A percentile compares a stretch with the other conserved stretches of the same genome.
Evolutionary conservation across 139 green algal species (phyloP).

Genomic region (Spirogloea muscicola): DNA sequence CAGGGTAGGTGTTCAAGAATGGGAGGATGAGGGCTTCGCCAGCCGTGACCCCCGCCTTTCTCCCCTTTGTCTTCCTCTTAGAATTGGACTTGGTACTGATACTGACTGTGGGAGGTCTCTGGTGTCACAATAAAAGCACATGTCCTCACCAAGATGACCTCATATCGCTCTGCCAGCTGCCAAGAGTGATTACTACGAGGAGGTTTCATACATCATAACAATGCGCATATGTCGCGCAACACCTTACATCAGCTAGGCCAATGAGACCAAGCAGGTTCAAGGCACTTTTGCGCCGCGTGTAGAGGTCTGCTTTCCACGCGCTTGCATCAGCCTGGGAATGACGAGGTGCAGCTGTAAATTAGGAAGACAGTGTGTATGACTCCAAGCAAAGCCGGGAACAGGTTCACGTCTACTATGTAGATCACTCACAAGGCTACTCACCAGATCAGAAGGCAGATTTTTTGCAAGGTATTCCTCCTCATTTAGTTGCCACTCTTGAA

Average conservation of each 20-base stretch:
- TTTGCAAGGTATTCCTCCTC: not conserved
- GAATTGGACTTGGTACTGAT: not conserved
- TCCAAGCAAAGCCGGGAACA: not conserved
- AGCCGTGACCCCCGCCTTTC: not conserved
- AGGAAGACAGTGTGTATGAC: not conserved
- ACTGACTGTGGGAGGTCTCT: not conserved
- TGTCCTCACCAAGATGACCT: too few relatives aligned
- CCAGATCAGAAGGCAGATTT: conserved; percentile 9
- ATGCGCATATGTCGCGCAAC: not conserved
- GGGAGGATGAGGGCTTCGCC: not conserved
- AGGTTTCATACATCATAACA: not conserved
- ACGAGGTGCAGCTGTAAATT: not conserved
- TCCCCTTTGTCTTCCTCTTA: not conserved
- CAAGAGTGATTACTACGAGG: too few relatives aligned
- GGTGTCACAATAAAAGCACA: too few relatives aligned
- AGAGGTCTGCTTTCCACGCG: conserved; percentile 1
- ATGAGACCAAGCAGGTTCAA: conserved; percentile 19
- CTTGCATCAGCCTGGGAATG: conserved; percentile 1
- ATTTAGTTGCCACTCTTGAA: conserved; percentile 8
- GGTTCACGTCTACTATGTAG: not conserved
- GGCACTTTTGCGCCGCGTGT: not conserved
- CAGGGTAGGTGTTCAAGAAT: not conserved
- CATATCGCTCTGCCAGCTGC: too few relatives aligned
- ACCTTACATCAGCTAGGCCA: conserved; percentile 1
- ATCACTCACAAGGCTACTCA: not conserved